Evolutionary conservation across 2,329 filamentous ascomycete genomes (phyloP), one percentile per base, ranked within the genome.

Genomic region (Leptographium galeiforme): DNA sequence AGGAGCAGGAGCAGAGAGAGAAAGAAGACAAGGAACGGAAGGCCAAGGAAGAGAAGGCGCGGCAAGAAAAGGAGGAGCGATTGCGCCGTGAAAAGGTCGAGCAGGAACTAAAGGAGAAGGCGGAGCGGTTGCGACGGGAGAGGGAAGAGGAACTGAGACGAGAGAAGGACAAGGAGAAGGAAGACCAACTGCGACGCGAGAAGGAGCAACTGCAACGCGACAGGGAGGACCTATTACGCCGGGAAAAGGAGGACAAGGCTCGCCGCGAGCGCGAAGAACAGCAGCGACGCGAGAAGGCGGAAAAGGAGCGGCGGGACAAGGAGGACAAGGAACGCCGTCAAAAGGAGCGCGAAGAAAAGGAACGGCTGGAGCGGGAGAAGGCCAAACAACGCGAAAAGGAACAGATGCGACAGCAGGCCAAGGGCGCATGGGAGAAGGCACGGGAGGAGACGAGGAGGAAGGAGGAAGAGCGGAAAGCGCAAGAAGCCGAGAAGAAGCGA

Each of bases 401-500:
- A 11, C 49, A 53, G 19, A 49, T 54, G 8, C 51, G 50, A 32
- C 54, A 55, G 47, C 50, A 55, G 46, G 66, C 70, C 1, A 76
- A 74, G 61, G 70, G 72, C 10, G 71, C 78, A 0, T 86, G 83
- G 83, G 82, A 86, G 59, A 84, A 79, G 63, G 83, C 82, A 4
- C 72, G 82, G 52, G 83, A 87, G 61, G 82, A 86, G 59, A 84
- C 77, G 19, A 72, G 77, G 45, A 76, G 72, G 55, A 75, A 76
- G 53, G 82, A 84, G 59, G 81, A 83, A 58, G 80, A 85, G 58
- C 79, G 80, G 12, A 82, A 75, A 61, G 70, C 70, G 2, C 76
- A 72, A 57, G 79, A 82, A 57, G 79, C 78, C 4, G 81, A 85
- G 57, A 74, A 78, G 57, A 78, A 79, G 58, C 72, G 75, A 12